Percentiles rank a stretch among this genome's conserved stretches.
Conservation (phyloP, 2,329 filamentous ascomycete genomes). For the Diaporthe sp. region DNA sequence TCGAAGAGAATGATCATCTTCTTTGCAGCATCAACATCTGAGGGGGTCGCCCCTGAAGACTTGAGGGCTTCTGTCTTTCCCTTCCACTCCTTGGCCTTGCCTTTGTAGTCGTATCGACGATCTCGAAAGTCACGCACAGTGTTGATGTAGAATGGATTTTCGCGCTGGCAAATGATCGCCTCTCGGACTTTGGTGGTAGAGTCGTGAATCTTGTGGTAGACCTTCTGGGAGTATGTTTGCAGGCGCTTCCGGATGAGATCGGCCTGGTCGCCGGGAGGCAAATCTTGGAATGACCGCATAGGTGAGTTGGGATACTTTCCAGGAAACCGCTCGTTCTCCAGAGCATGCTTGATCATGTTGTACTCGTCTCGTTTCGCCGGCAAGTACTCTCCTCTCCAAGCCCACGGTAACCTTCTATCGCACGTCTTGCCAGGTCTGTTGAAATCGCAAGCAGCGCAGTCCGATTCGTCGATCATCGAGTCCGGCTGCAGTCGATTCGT, state of each 20-base stretch:
- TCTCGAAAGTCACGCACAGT: constrained; percentile 97
- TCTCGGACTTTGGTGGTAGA: constrained; percentile 92
- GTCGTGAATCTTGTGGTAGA: constrained; percentile 99
- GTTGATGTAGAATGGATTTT: constrained; percentile 98
- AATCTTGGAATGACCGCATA: constrained; percentile 82
- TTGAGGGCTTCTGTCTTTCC: constrained; percentile 92
- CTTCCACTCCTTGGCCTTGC: constrained; percentile 98
- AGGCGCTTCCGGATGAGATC: constrained; percentile 85
- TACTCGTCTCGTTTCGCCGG: constrained; percentile 98
- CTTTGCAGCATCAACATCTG: constrained; percentile 92
- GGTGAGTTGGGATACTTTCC: constrained; percentile 81
- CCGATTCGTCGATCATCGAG: constrained; percentile 97
- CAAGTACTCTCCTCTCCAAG: constrained; percentile 97
- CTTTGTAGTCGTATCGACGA: constrained; percentile 98
- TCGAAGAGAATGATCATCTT: constrained; percentile 99
- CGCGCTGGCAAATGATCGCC: constrained; percentile 97
- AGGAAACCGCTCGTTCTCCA: constrained; percentile 94
- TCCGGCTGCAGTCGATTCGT: constrained; percentile 97
- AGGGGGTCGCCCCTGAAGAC: constrained; percentile 79
- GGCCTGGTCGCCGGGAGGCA: constrained; percentile 87
- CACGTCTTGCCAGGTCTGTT: constrained; percentile 98
- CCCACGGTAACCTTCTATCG: constrained; percentile 93
- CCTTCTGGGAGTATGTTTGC: constrained; percentile 96
- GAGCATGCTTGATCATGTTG: constrained; percentile 95
- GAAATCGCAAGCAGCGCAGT: constrained; percentile 98